Conservation (phyloP, 139 green algal species). For the Ettlia oleoabundans region DNA sequence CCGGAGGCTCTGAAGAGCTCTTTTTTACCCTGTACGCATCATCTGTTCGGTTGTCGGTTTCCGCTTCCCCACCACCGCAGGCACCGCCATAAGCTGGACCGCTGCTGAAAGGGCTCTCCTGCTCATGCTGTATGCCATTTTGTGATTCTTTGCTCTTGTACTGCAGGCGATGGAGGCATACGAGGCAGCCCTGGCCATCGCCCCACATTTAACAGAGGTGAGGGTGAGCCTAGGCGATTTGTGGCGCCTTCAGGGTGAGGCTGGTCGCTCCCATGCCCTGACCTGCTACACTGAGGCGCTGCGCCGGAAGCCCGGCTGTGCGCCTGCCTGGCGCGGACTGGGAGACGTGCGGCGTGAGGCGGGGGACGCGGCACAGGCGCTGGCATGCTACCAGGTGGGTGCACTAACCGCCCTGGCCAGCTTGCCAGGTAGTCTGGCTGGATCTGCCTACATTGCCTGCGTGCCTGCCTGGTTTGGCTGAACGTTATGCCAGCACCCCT, state of each 20-base stretch:
- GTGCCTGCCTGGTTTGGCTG: too few species aligned
- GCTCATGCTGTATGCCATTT: background rate
- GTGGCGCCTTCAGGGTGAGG: slow-evolving; percentile 59
- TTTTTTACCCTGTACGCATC: too few species aligned
- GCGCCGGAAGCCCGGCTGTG: slow-evolving; percentile 57
- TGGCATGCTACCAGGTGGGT: slow-evolving; percentile 75
- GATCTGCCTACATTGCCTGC: too few species aligned
- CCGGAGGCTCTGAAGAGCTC: too few species aligned
- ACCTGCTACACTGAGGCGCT: slow-evolving; percentile 78
- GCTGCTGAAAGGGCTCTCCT: too few species aligned
- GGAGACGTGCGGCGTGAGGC: slow-evolving; percentile 71
- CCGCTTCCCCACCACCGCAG: too few species aligned
- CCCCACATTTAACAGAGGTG: slow-evolving; percentile 70
- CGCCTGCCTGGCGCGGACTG: slow-evolving; percentile 80
- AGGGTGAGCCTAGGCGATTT: slow-evolving; percentile 86
- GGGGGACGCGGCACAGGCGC: slow-evolving; percentile 58
- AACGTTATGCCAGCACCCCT: too few species aligned
- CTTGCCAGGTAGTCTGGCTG: too few species aligned
- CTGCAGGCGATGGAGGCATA: slow-evolving; percentile 75
- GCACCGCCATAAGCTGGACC: too few species aligned
- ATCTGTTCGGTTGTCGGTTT: too few species aligned
- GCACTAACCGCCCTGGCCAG: too few species aligned
- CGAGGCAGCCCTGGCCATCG: slow-evolving; percentile 58
- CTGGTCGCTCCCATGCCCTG: slow-evolving; percentile 55
- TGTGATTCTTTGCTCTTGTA: background rate